Conservation (phyloP, 352 stramenopile species). For the Phytophthora parvispora region DNA sequence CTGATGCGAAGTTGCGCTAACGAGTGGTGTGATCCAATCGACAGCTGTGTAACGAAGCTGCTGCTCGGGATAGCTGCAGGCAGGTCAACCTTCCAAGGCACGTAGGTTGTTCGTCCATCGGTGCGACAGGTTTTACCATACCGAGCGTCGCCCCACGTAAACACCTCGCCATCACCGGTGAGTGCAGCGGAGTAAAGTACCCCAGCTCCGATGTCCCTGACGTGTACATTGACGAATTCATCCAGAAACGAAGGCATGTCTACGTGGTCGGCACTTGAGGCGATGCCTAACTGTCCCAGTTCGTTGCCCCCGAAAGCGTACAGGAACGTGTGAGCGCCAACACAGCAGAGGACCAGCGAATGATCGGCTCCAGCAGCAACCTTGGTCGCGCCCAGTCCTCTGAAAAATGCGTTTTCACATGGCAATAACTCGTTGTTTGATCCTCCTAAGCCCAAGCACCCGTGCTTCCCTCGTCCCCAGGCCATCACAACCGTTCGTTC, state of each 20-base stretch:
- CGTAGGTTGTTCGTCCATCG: conserved; percentile 61
- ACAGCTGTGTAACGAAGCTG: conserved; percentile 68
- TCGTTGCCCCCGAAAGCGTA: conserved; percentile 82
- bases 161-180: conserved; percentile 69
- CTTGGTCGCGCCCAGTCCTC: conserved; percentile 54
- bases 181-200: conserved; percentile 65
- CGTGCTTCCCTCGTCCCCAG: conserved; percentile 54
- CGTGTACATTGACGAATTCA: conserved; percentile 50
- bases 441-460: conserved; percentile 72
- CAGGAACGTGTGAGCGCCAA: conserved; percentile 50
- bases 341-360: conserved; percentile 67
- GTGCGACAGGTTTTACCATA: conserved; percentile 56
- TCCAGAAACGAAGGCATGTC: conserved; percentile 74
- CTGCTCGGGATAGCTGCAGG: conserved; percentile 12
- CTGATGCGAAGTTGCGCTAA: conserved; percentile 64
- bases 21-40: conserved; percentile 61
- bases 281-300: conserved; percentile 73
- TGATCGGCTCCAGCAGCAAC: conserved; percentile 69
- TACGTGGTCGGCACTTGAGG: conserved; percentile 31
- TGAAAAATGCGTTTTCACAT: conserved; percentile 68
- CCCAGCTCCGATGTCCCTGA: conserved; percentile 64
- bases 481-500: conserved; percentile 57
- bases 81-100: conserved; percentile 68
- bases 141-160: conserved; percentile 71
- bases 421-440: conserved; percentile 32